A percentile compares a stretch with the other conserved stretches of the same genome.
These are phyloP conservation scores for Secale cereale DNA, from an alignment of 176 grass and related monocot genomes.

Conservation along the genomic window DNA sequence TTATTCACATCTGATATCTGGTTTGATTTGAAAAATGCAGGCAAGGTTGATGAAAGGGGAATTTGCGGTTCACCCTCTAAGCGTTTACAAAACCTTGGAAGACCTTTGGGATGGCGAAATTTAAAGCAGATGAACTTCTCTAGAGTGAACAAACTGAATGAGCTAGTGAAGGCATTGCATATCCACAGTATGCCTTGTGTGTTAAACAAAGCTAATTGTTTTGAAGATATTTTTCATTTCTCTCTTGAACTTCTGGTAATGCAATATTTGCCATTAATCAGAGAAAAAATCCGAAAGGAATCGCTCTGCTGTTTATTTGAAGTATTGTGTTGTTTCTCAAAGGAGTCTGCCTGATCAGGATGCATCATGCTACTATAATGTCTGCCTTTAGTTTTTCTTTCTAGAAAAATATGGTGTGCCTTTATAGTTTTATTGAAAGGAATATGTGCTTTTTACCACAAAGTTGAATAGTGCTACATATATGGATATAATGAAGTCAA, in stretches of 20 bases:
- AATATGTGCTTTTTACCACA: too few species aligned
- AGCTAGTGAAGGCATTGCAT: background rate
- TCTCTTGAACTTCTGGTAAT: background rate
- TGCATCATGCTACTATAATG: background rate
- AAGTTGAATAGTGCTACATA: too few species aligned
- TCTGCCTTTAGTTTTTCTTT: background rate
- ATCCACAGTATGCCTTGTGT: background rate
- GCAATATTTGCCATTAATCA: background rate
- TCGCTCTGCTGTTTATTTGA: background rate
- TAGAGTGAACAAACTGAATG: background rate
- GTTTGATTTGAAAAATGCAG: slow-evolving; percentile 21
- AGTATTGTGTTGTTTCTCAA: background rate
- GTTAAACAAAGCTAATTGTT: background rate
- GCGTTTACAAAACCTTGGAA: slow-evolving; percentile 44
- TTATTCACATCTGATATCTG: background rate
- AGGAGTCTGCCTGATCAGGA: background rate
- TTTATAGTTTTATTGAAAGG: background rate
- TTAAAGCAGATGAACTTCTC: background rate
- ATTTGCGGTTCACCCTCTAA: slow-evolving; percentile 12
- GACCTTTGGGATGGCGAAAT: slow-evolving; percentile 69
- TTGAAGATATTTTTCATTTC: background rate
- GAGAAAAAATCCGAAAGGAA: background rate
- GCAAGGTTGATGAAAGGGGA: slow-evolving; percentile 21
- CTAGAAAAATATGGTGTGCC: background rate
- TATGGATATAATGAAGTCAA: too few species aligned